Conservation (phyloP, 306 rosid genomes). For the Lathyrus tuberosus region DNA sequence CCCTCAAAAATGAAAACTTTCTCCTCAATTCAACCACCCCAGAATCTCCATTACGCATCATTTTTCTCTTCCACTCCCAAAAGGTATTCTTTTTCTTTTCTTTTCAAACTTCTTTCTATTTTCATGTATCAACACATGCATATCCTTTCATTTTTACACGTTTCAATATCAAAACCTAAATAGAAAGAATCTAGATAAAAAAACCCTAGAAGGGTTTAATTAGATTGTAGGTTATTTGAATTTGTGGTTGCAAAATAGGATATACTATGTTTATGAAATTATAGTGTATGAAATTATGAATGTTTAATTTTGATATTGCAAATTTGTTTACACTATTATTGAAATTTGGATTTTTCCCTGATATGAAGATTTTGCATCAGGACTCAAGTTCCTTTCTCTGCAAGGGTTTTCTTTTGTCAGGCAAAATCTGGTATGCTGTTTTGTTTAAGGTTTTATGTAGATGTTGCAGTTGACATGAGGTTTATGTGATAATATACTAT, state of each 20-base stretch:
- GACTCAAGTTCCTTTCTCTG: conserved; percentile 52
- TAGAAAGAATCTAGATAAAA: background rate
- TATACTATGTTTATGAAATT: no score
- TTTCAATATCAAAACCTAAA: conserved; percentile 22
- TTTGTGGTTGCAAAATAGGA: no score
- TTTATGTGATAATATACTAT: conserved; percentile 29
- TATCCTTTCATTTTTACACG: background rate
- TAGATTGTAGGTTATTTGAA: background rate
- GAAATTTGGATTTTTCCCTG: background rate
- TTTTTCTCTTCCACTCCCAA: conserved; percentile 9
- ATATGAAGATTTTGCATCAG: conserved; percentile 46
- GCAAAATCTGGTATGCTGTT: conserved; percentile 65
- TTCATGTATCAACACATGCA: background rate
- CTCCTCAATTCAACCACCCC: conserved; percentile 34
- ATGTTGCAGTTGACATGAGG: conserved; percentile 31
- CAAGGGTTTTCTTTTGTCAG: conserved; percentile 57
- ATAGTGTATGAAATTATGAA: no score
- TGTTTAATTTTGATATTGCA: no score
- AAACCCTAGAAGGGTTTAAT: conserved; percentile 10
- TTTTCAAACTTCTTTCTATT: background rate
- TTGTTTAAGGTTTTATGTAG: background rate
- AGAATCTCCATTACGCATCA: conserved; percentile 13
- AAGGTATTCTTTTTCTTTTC: conserved; percentile 31
- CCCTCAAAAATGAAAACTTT: conserved; percentile 32
- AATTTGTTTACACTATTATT: no score